Percentiles rank a stretch among this genome's conserved stretches.
These are phyloP conservation scores for Pisolithus tinctorius DNA, from an alignment of 768 basidiomycete species.

Conservation along the genomic window DNA sequence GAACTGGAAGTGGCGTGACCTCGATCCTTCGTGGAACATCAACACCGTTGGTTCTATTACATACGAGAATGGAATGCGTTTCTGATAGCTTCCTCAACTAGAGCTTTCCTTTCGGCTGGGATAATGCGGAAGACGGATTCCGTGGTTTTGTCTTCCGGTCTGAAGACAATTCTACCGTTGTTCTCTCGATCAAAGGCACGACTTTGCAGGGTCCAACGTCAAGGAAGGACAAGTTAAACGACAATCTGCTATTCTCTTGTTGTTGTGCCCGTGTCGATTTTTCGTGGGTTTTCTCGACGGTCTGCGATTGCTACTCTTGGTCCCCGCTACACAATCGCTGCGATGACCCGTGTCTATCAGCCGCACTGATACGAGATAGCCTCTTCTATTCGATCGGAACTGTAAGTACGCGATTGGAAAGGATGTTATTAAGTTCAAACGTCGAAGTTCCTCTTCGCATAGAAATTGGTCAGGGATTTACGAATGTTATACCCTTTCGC, in stretches of 20 bases:
- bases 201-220: constrained; percentile 81
- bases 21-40: constrained; percentile 67
- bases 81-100: constrained; percentile 21
- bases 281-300: constrained; percentile 78
- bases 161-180: constrained; percentile 70
- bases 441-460: constrained; percentile 7
- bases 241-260: constrained; percentile 84
- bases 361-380: constrained; percentile 80
- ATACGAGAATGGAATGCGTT: neutral
- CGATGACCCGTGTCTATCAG: constrained; percentile 72
- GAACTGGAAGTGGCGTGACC: constrained; percentile 88
- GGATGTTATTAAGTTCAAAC: neutral
- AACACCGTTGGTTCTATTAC: constrained; percentile 29
- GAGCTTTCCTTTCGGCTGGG: constrained; percentile 82
- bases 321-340: constrained; percentile 57
- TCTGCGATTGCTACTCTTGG: constrained; percentile 75
- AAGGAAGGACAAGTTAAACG: constrained; percentile 89
- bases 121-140: constrained; percentile 63
- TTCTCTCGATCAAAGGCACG: constrained; percentile 89
- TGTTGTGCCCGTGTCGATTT: constrained; percentile 90
- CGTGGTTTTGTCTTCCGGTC: constrained; percentile 86
- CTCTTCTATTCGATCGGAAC: constrained; percentile 90
- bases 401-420: constrained; percentile 36
- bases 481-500: constrained; percentile 50
- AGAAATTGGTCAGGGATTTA: constrained; percentile 55